These are phyloP conservation scores for Dovyalis caffra DNA, from an alignment of 345 rosid genomes.

Conservation along the genomic window DNA sequence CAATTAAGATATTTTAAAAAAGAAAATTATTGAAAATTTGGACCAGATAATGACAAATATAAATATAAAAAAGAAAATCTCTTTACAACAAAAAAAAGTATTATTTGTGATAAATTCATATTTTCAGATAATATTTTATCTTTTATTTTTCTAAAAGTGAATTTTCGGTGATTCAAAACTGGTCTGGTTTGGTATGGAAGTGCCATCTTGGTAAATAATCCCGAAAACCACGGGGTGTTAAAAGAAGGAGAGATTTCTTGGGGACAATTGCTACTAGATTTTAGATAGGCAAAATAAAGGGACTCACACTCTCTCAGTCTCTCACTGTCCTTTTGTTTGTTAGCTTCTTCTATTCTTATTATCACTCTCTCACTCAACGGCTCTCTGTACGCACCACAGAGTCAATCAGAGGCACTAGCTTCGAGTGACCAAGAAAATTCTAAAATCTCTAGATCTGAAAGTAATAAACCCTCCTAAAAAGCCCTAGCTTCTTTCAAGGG, in stretches of 20 bases:
- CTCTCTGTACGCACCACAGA: background rate
- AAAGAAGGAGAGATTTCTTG: background rate
- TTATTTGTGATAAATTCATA: no score
- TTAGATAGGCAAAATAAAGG: background rate
- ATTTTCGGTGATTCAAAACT: no score
- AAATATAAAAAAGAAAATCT: no score
- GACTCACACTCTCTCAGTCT: background rate
- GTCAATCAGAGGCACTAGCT: background rate
- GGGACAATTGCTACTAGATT: background rate
- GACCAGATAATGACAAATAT: no score
- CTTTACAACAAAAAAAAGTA: no score
- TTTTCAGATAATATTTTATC: no score
- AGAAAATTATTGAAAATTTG: no score
- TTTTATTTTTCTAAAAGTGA: no score
- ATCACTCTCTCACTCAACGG: background rate
- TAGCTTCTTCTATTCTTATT: background rate
- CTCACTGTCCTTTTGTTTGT: background rate
- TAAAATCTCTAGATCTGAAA: background rate
- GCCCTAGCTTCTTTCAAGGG: background rate
- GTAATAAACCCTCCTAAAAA: background rate
- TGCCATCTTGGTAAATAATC: background rate
- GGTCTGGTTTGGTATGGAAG: background rate
- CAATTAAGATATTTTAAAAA: no score
- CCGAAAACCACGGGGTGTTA: background rate
- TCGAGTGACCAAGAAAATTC: background rate